Evolutionary conservation across 2,329 filamentous ascomycete genomes (phyloP).

Genomic region (Venturia nashicola): DNA sequence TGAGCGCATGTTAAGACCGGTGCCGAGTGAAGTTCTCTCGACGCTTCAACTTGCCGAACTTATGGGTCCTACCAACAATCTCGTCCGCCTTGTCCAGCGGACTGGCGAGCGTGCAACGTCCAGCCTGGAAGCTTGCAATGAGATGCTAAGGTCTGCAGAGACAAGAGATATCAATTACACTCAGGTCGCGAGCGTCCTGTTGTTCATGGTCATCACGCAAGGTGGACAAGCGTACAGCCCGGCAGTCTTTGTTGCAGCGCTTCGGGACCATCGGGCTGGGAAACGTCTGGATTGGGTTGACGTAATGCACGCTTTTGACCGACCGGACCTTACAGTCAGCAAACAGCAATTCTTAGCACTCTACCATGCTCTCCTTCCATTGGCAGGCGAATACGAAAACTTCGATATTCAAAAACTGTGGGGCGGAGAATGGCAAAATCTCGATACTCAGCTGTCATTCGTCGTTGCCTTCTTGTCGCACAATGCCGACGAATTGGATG

Average conservation of each 20-base stretch:
- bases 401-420: constrained; percentile 84
- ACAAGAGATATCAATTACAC: constrained; percentile 61
- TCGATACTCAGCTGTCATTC: constrained; percentile 86
- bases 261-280: constrained; percentile 42
- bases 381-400: constrained; percentile 48
- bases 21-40: constrained; percentile 58
- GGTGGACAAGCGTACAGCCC: constrained; percentile 52
- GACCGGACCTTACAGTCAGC: constrained; percentile 62
- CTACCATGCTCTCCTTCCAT: constrained; percentile 64
- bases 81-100: constrained; percentile 55
- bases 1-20: constrained; percentile 31
- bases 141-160: constrained; percentile 43
- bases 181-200: constrained; percentile 69
- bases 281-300: constrained; percentile 52
- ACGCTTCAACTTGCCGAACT: constrained; percentile 58
- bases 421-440: constrained; percentile 78
- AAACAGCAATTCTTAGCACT: constrained; percentile 69
- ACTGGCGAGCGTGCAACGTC: constrained; percentile 63
- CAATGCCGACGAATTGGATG: constrained; percentile 64
- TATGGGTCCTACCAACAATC: constrained; percentile 49
- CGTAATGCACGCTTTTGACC: constrained; percentile 70
- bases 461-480: constrained; percentile 75
- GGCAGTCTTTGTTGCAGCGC: constrained; percentile 52
- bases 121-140: constrained; percentile 57
- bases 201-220: constrained; percentile 53